Base-by-base conservation (phyloP, 169 alveolate species). In the Plasmodium yoelii region DNA sequence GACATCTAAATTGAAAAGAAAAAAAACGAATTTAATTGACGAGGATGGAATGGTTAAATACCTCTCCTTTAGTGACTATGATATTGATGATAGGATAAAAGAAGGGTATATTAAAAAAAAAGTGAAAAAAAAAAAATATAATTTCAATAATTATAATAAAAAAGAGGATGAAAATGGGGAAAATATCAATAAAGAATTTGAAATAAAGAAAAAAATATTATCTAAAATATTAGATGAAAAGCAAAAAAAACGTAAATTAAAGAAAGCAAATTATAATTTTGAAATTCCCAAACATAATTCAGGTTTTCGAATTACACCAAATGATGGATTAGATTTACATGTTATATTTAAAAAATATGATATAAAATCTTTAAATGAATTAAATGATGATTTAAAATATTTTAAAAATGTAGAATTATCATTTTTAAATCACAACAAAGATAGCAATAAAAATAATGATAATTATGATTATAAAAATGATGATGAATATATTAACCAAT, bases 291-390 rank as follows among this genome's bases (percentile, higher is more conserved):
- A 65, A 15, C 77, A 80, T 13, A 47, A 80, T 55, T 19, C 24
- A 65, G 90, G 90, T 13, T 80, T 92, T 65, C 87, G 92, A 65
- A 69, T 92, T 49, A 92, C 94, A 46, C 70, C 75, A 47, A 90
- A 87, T 53, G 73, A 87, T 51, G 94, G 94, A 7, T 44, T 92
- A 57, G 94, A 92, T 18, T 34, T 92, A 19, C 94, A 92, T 49
- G 80, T 92, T 18, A 65, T 92, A n/a, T 77, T 87, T 70, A 87
- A 92, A 22, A 87, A 89, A 56, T 88, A 92, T 89, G 94, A 92
- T 65, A 69, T 92, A 28, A 65, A 90, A 57, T 88, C 94, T 44
- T 56, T 92, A 59, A 92, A 75, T 65, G 93, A 65, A 28, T 59
- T 80, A 51, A 80, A 80, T 65, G 44, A 15, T 53, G 60, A 80